These are phyloP conservation scores for Chenopodium formosanum DNA, from an alignment of 148 eudicot genomes.

Conservation along the genomic window DNA sequence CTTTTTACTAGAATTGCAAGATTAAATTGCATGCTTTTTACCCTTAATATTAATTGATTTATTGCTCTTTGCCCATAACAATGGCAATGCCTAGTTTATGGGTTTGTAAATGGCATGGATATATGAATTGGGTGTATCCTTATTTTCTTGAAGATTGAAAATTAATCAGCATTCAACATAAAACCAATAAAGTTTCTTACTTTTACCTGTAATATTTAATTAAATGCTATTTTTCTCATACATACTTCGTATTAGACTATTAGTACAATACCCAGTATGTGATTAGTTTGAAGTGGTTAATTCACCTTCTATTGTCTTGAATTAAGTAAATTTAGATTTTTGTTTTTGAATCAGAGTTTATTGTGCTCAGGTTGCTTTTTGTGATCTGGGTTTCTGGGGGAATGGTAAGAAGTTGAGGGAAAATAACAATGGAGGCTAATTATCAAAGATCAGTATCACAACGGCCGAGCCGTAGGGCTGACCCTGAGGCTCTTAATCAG, in stretches of 20 bases:
- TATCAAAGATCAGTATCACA: slow-evolving; percentile 51
- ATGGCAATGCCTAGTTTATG: neutral
- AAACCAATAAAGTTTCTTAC: neutral
- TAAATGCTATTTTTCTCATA: neutral
- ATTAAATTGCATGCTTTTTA: neutral
- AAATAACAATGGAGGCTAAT: slow-evolving; percentile 45
- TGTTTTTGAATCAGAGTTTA: neutral
- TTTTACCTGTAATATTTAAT: neutral
- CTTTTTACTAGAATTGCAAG: neutral
- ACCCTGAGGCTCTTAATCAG: slow-evolving; percentile 33
- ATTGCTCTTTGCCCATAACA: neutral
- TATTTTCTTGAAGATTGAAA: neutral
- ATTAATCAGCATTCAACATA: neutral
- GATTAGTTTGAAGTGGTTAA: slow-evolving; percentile 1
- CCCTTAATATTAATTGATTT: neutral
- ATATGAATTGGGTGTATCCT: neutral
- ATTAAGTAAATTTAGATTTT: too few species aligned
- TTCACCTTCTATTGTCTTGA: neutral
- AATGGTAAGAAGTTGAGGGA: slow-evolving; percentile 24
- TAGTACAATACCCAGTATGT: neutral
- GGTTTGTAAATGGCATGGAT: neutral
- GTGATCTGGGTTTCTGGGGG: slow-evolving; percentile 19
- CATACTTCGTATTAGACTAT: neutral
- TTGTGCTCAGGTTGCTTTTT: neutral
- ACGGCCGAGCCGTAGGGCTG: slow-evolving; percentile 53